These are phyloP conservation scores for Hysterangium stoloniferum DNA, from an alignment of 768 basidiomycete genomes.

Conservation along the genomic window DNA sequence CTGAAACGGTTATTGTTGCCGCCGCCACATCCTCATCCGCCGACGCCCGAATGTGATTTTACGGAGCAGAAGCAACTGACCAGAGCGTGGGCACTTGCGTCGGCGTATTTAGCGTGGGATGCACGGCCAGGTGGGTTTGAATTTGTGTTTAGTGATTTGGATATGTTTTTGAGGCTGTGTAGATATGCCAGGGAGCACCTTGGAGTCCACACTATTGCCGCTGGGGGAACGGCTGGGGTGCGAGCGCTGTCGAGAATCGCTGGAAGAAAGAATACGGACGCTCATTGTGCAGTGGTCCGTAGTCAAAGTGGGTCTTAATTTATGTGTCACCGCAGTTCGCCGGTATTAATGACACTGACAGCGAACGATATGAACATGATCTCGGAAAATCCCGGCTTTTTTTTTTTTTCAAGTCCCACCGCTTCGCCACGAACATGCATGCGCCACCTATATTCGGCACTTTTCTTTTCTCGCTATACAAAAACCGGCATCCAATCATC, in stretches of 20 bases:
- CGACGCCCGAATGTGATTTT: conserved; percentile 23
- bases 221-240: conserved; percentile 26
- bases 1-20: conserved; percentile 25
- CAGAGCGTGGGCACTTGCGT: conserved; percentile 33
- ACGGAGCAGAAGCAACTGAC: conserved; percentile 27
- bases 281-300: conserved; percentile 25
- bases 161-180: not conserved
- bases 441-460: too few relatives aligned
- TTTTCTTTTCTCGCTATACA: too few relatives aligned
- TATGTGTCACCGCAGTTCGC: too few relatives aligned
- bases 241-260: conserved; percentile 20
- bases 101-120: conserved; percentile 32
- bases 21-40: conserved; percentile 22
- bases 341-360: too few relatives aligned
- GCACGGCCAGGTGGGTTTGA: conserved; percentile 26
- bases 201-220: conserved; percentile 22
- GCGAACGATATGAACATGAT: too few relatives aligned
- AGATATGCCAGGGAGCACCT: conserved; percentile 15
- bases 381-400: too few relatives aligned
- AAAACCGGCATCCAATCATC: too few relatives aligned
- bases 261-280: conserved; percentile 22
- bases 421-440: too few relatives aligned
- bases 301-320: conserved; percentile 26
- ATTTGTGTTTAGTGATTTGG: not conserved
- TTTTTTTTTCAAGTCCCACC: too few relatives aligned